Evolutionary conservation across 1,139 yeast species (phyloP), one percentile per base, ranked within the genome.

Genomic region (Candida sanyaensis): DNA sequence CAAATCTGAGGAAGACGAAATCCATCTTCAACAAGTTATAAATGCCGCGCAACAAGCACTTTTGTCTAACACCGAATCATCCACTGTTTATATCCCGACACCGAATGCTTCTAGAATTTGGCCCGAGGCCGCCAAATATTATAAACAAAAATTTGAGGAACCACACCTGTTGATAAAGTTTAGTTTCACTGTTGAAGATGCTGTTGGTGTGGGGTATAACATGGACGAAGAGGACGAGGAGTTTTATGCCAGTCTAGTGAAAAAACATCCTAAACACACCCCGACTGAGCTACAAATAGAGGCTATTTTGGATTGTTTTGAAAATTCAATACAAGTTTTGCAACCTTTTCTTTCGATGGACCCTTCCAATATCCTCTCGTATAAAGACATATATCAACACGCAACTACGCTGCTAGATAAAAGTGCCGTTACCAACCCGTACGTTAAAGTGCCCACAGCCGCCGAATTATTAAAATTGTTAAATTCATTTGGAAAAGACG

Each of bases 1-100:
- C 64, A 93, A 95, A 65, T 91, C 90, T 58, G 99, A 93, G 67
- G 99, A 93, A 68, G 96, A 90, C 63, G 99, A 93, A 68, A 96
- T 89, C 45, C 99, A 93, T 79, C 77, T 93, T 55, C 96, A 92
- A 65, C 92, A 88, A 53, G 97, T 93, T 40, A 86, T 88, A 53
- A 82, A 83, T 64, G 91, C 93, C 3, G 84, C 90, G 2, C 84
- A 81, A 51, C 79, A 85, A 31, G 87, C 86, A 3, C 75, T 83
- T 41, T 59, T 75, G 36, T 70, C 72, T 10, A 63, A 75, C 2
- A 64, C 64, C 12, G 41, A 49, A 28, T 39, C 51, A 39, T 55
- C 52, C 12, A 53, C 61, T 30, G 86, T 89, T 26, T 93, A 88
- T 64, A 95, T 93, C 59, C 99, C 99, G 1, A 93, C 99, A 0